Base-by-base conservation (phyloP, 768 basidiomycete genomes). In the Collybia mongolica region DNA sequence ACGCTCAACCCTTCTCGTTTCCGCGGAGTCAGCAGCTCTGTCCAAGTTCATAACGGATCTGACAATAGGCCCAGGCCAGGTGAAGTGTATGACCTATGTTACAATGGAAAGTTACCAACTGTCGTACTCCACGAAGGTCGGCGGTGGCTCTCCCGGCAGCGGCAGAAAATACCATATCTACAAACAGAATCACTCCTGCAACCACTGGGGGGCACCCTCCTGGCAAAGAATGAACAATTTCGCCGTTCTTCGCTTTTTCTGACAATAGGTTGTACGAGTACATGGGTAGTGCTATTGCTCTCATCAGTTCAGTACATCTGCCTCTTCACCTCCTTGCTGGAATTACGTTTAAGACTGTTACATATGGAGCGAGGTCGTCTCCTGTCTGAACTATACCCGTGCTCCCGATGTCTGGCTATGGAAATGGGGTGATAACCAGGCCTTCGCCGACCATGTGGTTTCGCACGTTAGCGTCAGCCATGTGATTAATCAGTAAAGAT, bases 391-490 rank as follows among this genome's bases (percentile, higher is more conserved):
- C 3, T 26, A 26, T 3, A 26, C 24, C 24, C 24, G 24, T 7
- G 7, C 24, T 7, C 24, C 7, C 7, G 24, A 26, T 7, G 7
- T 26, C 7, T 4, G 7, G 4, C 24, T 26, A 26, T 26, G 24
- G 24, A 26, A 24, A 39, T 49, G 75, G 70, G 73, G 75, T 48
- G 79, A 81, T 73, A 84, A 86, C 61, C 75, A 77, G 58, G 79
- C 70, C 0, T 88, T 85, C 54, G 83, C 83, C 0, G 54, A 82
- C 58, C 82, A 81, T 55, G 77, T 85, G 41, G 82, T 84, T 54
- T 66, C 74, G 6, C 65, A 79, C 47, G 36, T 72, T 19, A 44
- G 65, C 11, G 54, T 86, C 41, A 81, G 75, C 0, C 84, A 81
- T 58, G 78, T 88, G 54, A 86, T 82, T 58, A 86, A 88, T 66